These are phyloP conservation scores for Dendrocalamus sinicus DNA, from an alignment of 176 grass and related monocot genomes.

Conservation along the genomic window DNA sequence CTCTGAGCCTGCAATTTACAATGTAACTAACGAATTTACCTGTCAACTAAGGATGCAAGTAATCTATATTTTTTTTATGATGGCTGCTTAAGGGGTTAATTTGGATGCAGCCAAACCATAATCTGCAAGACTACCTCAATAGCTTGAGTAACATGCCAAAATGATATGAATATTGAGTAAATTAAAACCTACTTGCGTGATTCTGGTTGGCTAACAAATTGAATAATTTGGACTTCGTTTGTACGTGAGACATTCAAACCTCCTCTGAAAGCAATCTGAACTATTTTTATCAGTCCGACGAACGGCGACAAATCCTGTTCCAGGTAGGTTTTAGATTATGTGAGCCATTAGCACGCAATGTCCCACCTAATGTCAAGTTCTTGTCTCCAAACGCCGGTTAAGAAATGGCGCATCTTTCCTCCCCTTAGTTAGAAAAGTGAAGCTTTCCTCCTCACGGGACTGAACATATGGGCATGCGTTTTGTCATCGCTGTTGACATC, in stretches of 20 bases:
- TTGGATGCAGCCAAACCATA: constrained; percentile 43
- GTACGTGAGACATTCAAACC: constrained; percentile 48
- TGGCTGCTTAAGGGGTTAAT: constrained; percentile 20
- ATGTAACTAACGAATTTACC: constrained; percentile 9
- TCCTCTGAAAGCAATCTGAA: constrained; percentile 56
- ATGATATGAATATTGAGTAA: constrained; percentile 13
- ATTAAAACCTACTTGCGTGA: constrained; percentile 32
- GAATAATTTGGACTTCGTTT: constrained; percentile 34
- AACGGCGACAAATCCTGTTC: constrained; percentile 49
- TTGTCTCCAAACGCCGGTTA: constrained; percentile 44
- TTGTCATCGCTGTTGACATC: constrained; percentile 49
- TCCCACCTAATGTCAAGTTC: constrained; percentile 29
- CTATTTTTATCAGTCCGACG: constrained; percentile 36
- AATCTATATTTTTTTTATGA: background rate
- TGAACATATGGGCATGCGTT: constrained; percentile 12
- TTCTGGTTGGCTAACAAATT: constrained; percentile 49
- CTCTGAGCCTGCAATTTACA: background rate
- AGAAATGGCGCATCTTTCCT: constrained; percentile 45
- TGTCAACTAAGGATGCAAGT: background rate
- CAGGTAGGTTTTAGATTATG: constrained; percentile 38
- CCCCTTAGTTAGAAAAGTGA: constrained; percentile 25
- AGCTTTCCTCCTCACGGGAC: constrained; percentile 44
- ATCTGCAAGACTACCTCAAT: constrained; percentile 21
- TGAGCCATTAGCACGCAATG: background rate
- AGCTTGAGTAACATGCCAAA: constrained; percentile 28